A percentile compares a stretch with the other conserved stretches of the same genome.
phyloP scores from a whole-genome alignment of 768 basidiomycete species.

The Chalciporus chontae region DNA sequence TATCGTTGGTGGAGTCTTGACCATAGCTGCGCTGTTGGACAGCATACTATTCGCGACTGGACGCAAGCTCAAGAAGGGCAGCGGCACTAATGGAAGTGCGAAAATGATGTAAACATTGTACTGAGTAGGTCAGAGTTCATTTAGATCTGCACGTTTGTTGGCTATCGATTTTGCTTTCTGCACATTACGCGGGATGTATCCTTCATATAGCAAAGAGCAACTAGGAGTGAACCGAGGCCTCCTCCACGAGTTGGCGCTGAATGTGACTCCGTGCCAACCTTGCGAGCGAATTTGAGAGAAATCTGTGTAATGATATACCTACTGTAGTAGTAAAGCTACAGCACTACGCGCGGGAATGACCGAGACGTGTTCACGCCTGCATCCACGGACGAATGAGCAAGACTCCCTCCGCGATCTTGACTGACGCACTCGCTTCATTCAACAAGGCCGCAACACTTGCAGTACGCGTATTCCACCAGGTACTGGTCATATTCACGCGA shows the following conservation, averaged over 20 bases:
- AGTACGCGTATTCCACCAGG: constrained; percentile 24
- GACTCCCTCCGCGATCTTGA: constrained; percentile 34
- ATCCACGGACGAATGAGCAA: constrained; percentile 25
- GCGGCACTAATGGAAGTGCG: constrained; percentile 25
- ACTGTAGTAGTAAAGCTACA: no score
- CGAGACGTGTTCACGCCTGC: constrained; percentile 19
- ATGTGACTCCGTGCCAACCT: constrained; percentile 12
- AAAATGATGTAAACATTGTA: constrained; percentile 31
- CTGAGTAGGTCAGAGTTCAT: constrained; percentile 3
- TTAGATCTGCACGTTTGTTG: constrained; percentile 10
- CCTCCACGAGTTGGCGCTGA: constrained; percentile 16
- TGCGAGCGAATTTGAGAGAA: constrained; percentile 6
- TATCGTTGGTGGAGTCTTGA: constrained; percentile 95
- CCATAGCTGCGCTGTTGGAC: constrained; percentile 88
- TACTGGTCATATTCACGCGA: not conserved
- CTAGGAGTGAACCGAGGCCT: constrained; percentile 22
- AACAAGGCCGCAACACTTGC: constrained; percentile 39
- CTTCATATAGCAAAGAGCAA: not conserved
- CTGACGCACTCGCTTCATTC: constrained; percentile 41
- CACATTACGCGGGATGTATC: no score
- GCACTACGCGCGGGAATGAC: constrained; percentile 15
- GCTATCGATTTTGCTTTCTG: constrained; percentile 14
- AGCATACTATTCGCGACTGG: constrained; percentile 81
- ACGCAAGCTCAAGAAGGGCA: constrained; percentile 65
- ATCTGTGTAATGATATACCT: constrained; percentile 12